Evolutionary conservation across 148 eudicot genomes (phyloP), one percentile per base, ranked within the genome.

Genomic region (Cornus kousa): DNA sequence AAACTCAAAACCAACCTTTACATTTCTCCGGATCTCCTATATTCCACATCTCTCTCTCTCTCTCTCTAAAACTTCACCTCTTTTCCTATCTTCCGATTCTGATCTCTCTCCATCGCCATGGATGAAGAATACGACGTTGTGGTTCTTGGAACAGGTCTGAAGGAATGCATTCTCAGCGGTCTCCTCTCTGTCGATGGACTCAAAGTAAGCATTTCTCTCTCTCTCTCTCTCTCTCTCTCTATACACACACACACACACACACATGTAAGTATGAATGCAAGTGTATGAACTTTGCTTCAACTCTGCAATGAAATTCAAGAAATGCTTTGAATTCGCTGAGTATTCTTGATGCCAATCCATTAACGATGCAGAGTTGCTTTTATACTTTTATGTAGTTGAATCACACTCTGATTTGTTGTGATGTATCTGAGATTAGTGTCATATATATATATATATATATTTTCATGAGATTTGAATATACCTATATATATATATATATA

Each of bases 161-260:
- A 88, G 82, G 90, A 88, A 80, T 88, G 90, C 81, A 86, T 88
- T 39, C 88, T 88, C 80, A 85, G 90, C 67, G 90, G 90, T 53
- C 88, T 88, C 57, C 87, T 88, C 68, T 88, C 90, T 11, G 90
- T 88, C 23, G 90, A 88, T 72, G 88, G 90, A 55, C 90, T 88
- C 79, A 88, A 86, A 81, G 86, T 85, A 77, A 5, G 62, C 33
- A 14, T 62, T 17, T 16, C 20, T 16, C 4, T 60, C 14, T 60
- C 3, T 50, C 2, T 50, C 14, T 14, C 14, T 16, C 4, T 17
- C 14, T 20, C 0, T 62, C 20, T 62, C 20, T 62, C 20, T 62
- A 20, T 20, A 62, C 20, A 62, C 6, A 20, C 28, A 28, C 28
- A 28, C 28, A 28, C 28, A 28, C 28, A 28, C 28, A 28, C 28